phyloP scores from a whole-genome alignment of 352 stramenopile genomes.

The Heterotrichella gracilis region DNA sequence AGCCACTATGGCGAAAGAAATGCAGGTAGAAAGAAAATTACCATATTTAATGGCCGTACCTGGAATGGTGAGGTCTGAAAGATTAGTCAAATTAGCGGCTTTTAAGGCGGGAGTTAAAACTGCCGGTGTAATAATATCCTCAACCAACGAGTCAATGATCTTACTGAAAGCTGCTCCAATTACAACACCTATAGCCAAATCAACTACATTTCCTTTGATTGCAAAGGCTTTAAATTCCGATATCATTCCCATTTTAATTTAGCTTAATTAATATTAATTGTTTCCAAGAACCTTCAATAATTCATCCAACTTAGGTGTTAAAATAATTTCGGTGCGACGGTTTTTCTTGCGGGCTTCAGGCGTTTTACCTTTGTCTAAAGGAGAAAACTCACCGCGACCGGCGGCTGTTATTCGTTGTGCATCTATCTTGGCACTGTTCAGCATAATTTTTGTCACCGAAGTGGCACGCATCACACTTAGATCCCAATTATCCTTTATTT shows the following conservation, averaged over 20 bases:
- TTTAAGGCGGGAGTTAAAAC: background rate
- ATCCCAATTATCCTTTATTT: constrained; percentile 9
- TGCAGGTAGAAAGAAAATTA: background rate
- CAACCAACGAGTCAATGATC: background rate
- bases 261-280: background rate
- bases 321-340: background rate
- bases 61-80: no score
- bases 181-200: background rate
- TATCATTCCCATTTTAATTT: background rate
- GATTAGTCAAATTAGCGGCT: background rate
- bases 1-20: background rate
- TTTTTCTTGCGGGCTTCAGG: background rate
- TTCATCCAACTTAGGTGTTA: background rate
- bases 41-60: background rate
- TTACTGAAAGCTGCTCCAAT: background rate
- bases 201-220: background rate
- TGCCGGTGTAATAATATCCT: background rate
- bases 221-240: background rate
- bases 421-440: background rate
- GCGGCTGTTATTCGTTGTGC: background rate
- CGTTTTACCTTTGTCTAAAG: background rate
- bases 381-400: background rate
- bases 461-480: background rate
- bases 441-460: background rate
- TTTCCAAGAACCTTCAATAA: background rate